phyloP scores from a whole-genome alignment of 2,329 filamentous ascomycete genomes.

The Samsoniella hepiali region DNA sequence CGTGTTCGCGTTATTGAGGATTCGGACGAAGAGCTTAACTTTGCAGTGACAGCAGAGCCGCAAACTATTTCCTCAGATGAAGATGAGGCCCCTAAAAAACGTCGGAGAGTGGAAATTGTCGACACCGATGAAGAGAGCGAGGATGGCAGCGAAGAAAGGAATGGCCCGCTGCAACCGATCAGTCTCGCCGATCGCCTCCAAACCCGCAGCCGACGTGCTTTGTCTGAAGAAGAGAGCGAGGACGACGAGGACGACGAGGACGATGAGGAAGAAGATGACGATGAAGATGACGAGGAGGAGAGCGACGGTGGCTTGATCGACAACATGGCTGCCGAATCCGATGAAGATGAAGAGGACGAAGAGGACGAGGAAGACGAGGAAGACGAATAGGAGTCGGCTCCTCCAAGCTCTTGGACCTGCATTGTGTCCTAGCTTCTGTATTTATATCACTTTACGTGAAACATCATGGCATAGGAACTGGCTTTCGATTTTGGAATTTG shows the following conservation, averaged over 20 bases:
- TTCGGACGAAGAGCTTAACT: conserved; percentile 23
- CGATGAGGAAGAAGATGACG: conserved; percentile 20
- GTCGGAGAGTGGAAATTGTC: background rate
- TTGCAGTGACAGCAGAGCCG: conserved; percentile 8
- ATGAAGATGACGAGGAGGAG: conserved; percentile 23
- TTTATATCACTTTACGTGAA: background rate
- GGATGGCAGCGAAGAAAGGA: conserved; percentile 21
- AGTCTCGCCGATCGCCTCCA: conserved; percentile 27
- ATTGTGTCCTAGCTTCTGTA: conserved; percentile 10
- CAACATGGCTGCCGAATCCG: conserved; percentile 34
- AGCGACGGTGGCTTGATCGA: conserved; percentile 27
- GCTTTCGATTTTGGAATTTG: background rate
- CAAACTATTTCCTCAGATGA: conserved; percentile 9
- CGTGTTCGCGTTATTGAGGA: conserved; percentile 23
- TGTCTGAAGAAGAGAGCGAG: conserved; percentile 19
- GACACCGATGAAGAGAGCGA: conserved; percentile 14
- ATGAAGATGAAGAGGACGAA: conserved; percentile 23
- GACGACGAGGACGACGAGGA: conserved; percentile 23
- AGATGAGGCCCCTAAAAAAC: conserved; percentile 8
- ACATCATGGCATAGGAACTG: background rate
- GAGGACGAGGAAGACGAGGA: conserved; percentile 16
- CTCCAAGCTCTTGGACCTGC: conserved; percentile 8
- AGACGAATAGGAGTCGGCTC: conserved; percentile 7
- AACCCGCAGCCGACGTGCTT: background rate
- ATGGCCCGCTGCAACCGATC: conserved; percentile 20